Evolutionary conservation across 331 rosid species (phyloP).

Genomic region (Cydonia oblonga): DNA sequence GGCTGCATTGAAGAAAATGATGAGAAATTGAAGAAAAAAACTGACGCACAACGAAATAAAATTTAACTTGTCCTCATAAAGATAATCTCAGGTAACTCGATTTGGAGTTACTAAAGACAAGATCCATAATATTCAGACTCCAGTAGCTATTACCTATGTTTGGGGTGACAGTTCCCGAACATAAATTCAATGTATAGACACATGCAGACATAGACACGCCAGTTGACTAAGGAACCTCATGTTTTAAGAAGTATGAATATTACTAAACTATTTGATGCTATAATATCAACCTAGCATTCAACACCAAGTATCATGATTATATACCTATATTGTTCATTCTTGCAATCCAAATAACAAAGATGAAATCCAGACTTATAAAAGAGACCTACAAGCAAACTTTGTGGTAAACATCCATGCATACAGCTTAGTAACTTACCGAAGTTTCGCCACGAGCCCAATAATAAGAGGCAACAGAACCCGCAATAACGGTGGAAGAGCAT

Average conservation of each 20-base stretch:
- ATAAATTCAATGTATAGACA: not conserved
- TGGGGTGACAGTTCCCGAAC: not conserved
- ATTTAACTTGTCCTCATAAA: not conserved
- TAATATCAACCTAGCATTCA: not conserved
- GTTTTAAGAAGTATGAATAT: not conserved
- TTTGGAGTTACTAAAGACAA: not conserved
- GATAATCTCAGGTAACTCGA: not conserved
- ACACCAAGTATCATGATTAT: not conserved
- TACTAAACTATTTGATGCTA: not conserved
- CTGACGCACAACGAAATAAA: not conserved
- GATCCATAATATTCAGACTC: not conserved
- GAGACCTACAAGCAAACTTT: not conserved
- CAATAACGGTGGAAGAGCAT: constrained; percentile 85
- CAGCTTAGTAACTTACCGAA: constrained; percentile 54
- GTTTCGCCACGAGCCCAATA: constrained; percentile 87
- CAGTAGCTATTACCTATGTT: not conserved
- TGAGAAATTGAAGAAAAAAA: not conserved
- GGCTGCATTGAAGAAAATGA: constrained; percentile 43
- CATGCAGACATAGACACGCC: not conserved
- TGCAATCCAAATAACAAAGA: not conserved
- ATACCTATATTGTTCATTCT: not conserved
- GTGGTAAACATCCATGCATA: not conserved
- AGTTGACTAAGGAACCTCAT: not conserved
- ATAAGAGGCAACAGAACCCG: constrained; percentile 90
- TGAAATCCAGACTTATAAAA: not conserved